phyloP scores from a whole-genome alignment of 768 basidiomycete genomes.

The Rhodotorula kratochvilovae region DNA sequence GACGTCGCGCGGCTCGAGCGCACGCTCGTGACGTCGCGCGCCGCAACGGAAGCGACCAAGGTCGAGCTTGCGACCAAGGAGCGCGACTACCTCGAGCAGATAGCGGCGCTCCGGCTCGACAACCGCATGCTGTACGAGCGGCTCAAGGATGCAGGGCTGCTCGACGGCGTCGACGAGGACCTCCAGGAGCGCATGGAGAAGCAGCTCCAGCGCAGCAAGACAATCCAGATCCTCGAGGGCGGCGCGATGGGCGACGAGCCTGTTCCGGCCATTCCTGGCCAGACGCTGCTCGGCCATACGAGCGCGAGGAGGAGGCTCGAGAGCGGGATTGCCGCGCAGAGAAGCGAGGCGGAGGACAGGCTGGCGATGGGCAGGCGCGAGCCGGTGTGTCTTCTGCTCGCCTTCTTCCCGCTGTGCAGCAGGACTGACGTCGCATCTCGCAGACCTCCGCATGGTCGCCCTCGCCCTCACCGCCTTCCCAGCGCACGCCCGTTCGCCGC shows the following conservation, averaged over 20 bases:
- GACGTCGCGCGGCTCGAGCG: constrained; percentile 68
- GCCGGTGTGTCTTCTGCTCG: not conserved
- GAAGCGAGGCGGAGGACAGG: constrained; percentile 44
- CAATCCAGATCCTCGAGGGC: constrained; percentile 80
- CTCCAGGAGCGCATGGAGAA: constrained; percentile 75
- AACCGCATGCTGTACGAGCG: constrained; percentile 91
- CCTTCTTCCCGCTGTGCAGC: not conserved
- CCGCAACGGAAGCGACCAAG: constrained; percentile 60
- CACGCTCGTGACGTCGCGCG: constrained; percentile 70
- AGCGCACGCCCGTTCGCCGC: constrained; percentile 59
- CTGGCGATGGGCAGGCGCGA: not conserved
- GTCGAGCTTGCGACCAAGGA: constrained; percentile 63
- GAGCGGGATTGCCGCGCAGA: constrained; percentile 25
- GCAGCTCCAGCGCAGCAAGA: constrained; percentile 75
- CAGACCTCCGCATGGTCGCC: constrained; percentile 14
- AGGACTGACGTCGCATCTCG: too few relatives aligned
- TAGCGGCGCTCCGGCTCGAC: constrained; percentile 81
- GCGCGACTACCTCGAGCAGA: constrained; percentile 73
- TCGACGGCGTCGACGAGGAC: constrained; percentile 67
- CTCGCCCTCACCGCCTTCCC: constrained; percentile 40
- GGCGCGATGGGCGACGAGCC: constrained; percentile 17
- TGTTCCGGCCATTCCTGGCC: constrained; percentile 36
- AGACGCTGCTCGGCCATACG: constrained; percentile 28
- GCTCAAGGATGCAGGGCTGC: constrained; percentile 72
- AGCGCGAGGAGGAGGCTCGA: constrained; percentile 42